Evolutionary conservation across 2,329 filamentous ascomycete species (phyloP), one percentile per base, ranked within the genome.

Genomic region (Chaetomiaceae sp.): DNA sequence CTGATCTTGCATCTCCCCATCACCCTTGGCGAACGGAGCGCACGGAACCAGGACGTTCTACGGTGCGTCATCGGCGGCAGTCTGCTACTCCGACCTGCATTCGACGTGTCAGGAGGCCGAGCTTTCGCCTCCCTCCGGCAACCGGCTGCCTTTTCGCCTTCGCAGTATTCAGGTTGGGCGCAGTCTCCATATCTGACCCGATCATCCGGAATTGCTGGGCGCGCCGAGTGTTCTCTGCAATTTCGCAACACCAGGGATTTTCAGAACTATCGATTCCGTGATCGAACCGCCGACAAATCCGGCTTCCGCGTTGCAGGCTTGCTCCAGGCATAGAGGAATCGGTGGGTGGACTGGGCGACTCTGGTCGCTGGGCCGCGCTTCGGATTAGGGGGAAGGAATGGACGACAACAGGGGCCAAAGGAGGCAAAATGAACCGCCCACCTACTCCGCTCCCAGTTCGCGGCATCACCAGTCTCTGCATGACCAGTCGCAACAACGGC

Each of bases 341-440:
- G 79, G 76, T 77, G n/a, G n/a, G n/a, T 82, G 68, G 77, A 81
- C 77, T 77, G 79, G 72, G 75, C 75, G 72, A 72, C 77, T 72
- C 75, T 74, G 72, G 74, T 76, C 55, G 70, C 74, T 75, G 71
- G 69, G 72, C 66, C 72, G 77, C 71, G 71, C 74, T 69, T 72
- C 74, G 66, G 69, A 76, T 75, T 27, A 19, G 20, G 69, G 72
- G 72, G 84, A 5, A 9, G 27, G 82, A 69, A 69, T 94, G 89
- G 89, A 92, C 77, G 84, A 87, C 73, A 82, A 85, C 75, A 82
- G 81, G 72, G 83, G 81, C 68, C 78, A 83, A 67, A 80, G 84
- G 76, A 86, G 87, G 80, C 86, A 87, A 76, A 82, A 87, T 80
- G 87, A 88, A 72, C 77, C 80, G 72, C 78, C 82, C 69, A 75